Base-by-base conservation (phyloP, 78 protist species). In the Isochrysis galbana region DNA sequence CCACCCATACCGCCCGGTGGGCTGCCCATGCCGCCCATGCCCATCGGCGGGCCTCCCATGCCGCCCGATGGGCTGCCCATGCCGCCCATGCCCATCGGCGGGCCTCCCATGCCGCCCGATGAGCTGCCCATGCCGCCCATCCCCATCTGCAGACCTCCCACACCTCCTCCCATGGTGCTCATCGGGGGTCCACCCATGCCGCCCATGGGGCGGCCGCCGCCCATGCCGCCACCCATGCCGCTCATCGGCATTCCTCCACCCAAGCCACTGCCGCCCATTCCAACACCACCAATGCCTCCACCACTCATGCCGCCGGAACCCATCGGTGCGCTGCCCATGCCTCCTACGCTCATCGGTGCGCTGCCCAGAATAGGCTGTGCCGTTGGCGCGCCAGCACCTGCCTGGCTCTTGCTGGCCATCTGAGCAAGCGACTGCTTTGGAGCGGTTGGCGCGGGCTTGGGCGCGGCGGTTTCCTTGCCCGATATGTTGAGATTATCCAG, bases 381-480 rank as follows among this genome's bases (percentile, higher is more conserved):
- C 67, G 67, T 19, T 19, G 67, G 32, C 67, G 67, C 67, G 67
- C 67, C 67, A 10, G 19, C 19, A 10, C 67, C 67, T 10, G 32
- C 67, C 67, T 54, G 67, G 32, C 19, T 54, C 32, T 10, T 19
- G 67, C 67, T 54, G 10, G 67, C 67, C 67, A 54, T 54, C 67
- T 10, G 19, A 21, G 67, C 67, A 54, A 54, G 67, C 67, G 67
- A 54, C 67, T 10, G 32, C 67, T 54, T 54, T 54, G 67, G 19
- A 19, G 67, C 67, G n/a, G n/a, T n/a, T n/a, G n/a, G n/a, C 77
- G 77, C 77, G 77, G 77, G 77, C 77, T 23, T n/a, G 38, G 77
- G 77, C 77, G 77, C 77, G 34, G 77, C 38, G 34, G 77, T n/a
- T 5, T 22, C 36, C 77, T 69, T 69, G 38, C 38, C 11, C 10